Evolutionary conservation across 306 rosid species (phyloP).

Genomic region (Vicia villosa): DNA sequence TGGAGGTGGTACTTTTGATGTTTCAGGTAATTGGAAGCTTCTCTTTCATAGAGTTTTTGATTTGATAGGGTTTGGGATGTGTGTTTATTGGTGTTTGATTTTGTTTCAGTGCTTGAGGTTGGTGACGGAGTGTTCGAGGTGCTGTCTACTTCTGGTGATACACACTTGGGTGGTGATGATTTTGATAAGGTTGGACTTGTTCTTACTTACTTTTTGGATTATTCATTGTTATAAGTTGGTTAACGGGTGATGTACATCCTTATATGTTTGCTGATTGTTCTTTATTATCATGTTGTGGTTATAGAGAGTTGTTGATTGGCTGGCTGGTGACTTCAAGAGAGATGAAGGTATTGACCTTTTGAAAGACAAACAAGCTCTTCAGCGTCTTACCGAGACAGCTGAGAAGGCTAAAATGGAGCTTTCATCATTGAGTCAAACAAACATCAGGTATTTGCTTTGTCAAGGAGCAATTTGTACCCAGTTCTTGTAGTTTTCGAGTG

Average conservation of each 20-base stretch:
- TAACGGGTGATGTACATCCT: neutral
- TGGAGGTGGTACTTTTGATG: slow-evolving; percentile 99
- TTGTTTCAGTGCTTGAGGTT: slow-evolving; percentile 74
- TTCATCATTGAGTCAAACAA: slow-evolving; percentile 86
- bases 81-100: neutral
- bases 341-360: slow-evolving; percentile 90
- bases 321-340: slow-evolving; percentile 71
- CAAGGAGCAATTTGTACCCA: neutral
- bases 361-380: slow-evolving; percentile 98
- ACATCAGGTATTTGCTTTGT: slow-evolving; percentile 63
- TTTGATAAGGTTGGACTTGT: slow-evolving; percentile 71
- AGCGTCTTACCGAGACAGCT: slow-evolving; percentile 93
- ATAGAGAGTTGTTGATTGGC: slow-evolving; percentile 94
- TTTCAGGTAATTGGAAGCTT: slow-evolving; percentile 65
- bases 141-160: slow-evolving; percentile 94
- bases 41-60: neutral
- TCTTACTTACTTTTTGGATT: neutral
- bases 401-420: slow-evolving; percentile 99
- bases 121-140: slow-evolving; percentile 99
- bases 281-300: slow-evolving; percentile 6
- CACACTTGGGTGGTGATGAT: slow-evolving; percentile 98
- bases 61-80: neutral
- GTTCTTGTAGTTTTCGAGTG: neutral
- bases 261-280: slow-evolving; percentile 10
- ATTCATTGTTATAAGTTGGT: neutral